Percentiles rank a stretch among this genome's conserved stretches.
Evolutionary conservation across 371 early-diverging fungal species (phyloP).

Genomic region (Massospora cicadina): DNA sequence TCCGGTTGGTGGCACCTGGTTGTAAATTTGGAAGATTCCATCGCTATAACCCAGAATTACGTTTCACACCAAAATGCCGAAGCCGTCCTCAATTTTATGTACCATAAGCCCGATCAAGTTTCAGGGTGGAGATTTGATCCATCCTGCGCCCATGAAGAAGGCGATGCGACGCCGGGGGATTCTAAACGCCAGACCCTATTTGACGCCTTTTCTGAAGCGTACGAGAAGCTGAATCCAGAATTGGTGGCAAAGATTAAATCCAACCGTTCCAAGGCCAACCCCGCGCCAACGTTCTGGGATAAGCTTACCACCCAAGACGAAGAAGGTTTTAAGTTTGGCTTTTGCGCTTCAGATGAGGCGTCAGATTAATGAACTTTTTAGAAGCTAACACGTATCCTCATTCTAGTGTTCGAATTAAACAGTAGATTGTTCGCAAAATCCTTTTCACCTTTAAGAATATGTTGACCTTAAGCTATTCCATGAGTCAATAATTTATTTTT

Average conservation of each 20-base stretch:
- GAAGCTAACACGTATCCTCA: too few relatives aligned
- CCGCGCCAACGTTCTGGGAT: background rate
- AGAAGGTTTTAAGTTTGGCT: background rate
- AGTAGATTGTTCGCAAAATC: too few relatives aligned
- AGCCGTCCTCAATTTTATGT: slow-evolving; percentile 31
- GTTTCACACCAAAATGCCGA: slow-evolving; percentile 29
- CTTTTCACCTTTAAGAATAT: too few relatives aligned
- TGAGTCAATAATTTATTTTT: too few relatives aligned
- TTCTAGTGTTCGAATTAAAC: too few relatives aligned
- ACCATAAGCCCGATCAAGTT: slow-evolving; percentile 33
- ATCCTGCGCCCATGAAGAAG: background rate
- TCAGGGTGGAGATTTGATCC: slow-evolving; percentile 19
- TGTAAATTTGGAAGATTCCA: slow-evolving; percentile 39
- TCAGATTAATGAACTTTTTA: background rate
- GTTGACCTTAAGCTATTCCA: too few relatives aligned
- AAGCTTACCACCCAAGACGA: background rate
- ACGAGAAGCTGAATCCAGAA: background rate
- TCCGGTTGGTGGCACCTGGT: slow-evolving; percentile 59
- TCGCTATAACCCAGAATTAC: slow-evolving; percentile 52
- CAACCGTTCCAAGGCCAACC: background rate
- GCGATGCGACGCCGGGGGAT: background rate
- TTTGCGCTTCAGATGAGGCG: background rate
- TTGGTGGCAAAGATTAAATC: background rate
- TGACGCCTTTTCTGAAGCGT: background rate
- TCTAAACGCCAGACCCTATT: background rate